Evolutionary conservation across 768 basidiomycete species (phyloP), one percentile per base, ranked within the genome.

Genomic region (Fomitopsis serialis): DNA sequence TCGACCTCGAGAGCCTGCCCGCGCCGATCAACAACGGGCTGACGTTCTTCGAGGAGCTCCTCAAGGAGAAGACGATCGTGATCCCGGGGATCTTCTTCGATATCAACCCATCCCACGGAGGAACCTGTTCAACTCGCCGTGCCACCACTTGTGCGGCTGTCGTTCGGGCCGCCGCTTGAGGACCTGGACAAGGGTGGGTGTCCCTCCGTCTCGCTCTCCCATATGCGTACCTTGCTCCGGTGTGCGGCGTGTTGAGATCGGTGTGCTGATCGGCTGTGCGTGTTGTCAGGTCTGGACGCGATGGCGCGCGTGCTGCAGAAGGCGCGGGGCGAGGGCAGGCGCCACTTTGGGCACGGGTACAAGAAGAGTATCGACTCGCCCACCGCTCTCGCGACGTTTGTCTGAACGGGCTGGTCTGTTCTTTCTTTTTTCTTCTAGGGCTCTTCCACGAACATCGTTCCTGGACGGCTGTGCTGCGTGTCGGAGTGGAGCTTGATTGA

Each of bases 21-120:
- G 61, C 81, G 4, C 95, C 95, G 7, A 66, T 97, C 42, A 92
- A 93, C 72, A 92, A 91, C 62, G 94, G 94, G 19, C 72, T 97
- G 81, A 91, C 89, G 5, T 96, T 98, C 81, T 98, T 98, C 64
- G 93, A 96, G 64, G 93, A 94, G 69, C 74, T 93, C 42, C 77
- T 96, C 50, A 96, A 93, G 70, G 88, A 91, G 70, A 79, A 91
- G 70, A 89, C 91, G 10, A 93, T 93, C 58, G 88, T 92, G 51
- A 91, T 94, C 45, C 92, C 92, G 4, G 93, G 93, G 11, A 89
- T 89, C 60, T 93, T 92, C 75, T 92, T 92, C 59, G 89, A 90
- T 61, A 87, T 89, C 64, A 86, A 77, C 68, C 89, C 88, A 22
- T 54, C 87, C 15, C 87, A 94, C 60, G 92, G 60, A 81, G 94